phyloP scores from a whole-genome alignment of 2,329 filamentous ascomycete species.

The Hypomyces rosellus region DNA sequence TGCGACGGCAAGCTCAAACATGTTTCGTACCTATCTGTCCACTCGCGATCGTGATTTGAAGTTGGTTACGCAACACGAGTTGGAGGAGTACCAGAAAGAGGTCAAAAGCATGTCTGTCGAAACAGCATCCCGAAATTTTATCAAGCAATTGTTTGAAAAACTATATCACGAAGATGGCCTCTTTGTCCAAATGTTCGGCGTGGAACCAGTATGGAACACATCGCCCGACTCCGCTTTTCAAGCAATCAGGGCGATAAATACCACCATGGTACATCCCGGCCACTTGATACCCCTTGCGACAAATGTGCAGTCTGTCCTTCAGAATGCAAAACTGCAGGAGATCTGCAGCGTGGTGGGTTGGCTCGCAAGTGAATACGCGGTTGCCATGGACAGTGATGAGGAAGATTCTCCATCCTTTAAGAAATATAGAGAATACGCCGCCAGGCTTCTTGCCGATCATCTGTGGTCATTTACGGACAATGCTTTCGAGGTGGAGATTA shows the following conservation, averaged over 20 bases:
- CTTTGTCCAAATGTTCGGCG: constrained; percentile 49
- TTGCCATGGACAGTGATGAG: constrained; percentile 48
- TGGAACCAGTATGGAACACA: constrained; percentile 48
- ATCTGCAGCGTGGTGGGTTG: constrained; percentile 52
- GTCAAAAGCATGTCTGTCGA: constrained; percentile 44
- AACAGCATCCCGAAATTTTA: constrained; percentile 50
- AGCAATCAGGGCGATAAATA: constrained; percentile 42
- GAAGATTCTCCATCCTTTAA: constrained; percentile 47
- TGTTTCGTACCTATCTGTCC: constrained; percentile 48
- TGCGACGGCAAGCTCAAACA: constrained; percentile 45
- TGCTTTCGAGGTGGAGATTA: constrained; percentile 49
- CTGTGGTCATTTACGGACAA: constrained; percentile 52
- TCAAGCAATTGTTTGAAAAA: constrained; percentile 55
- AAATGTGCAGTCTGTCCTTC: constrained; percentile 43
- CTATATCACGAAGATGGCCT: constrained; percentile 49
- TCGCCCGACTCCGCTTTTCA: constrained; percentile 45
- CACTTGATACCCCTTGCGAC: constrained; percentile 48
- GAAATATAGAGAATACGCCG: constrained; percentile 51
- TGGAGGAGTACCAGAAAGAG: constrained; percentile 49
- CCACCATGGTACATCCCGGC: constrained; percentile 45
- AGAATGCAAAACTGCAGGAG: constrained; percentile 40
- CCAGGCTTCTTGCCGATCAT: constrained; percentile 49
- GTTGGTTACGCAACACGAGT: constrained; percentile 45
- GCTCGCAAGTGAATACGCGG: constrained; percentile 52
- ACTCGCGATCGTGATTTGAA: constrained; percentile 49